A percentile compares a stretch with the other conserved stretches of the same genome.
Conservation (phyloP, 1,284 basidiomycete species). For the Quambalaria eucalypti region DNA sequence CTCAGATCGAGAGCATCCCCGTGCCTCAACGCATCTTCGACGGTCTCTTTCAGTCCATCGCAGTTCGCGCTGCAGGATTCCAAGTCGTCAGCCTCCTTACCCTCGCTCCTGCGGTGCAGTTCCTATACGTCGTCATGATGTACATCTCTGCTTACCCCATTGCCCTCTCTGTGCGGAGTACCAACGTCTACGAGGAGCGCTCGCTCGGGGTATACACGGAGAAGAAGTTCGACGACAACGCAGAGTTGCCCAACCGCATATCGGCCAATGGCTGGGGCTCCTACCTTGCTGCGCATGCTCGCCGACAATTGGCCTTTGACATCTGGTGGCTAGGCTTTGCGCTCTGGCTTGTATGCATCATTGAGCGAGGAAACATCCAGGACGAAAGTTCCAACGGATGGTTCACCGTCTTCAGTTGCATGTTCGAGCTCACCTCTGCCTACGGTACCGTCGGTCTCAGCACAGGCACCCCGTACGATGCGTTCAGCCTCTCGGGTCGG, state of each 20-base stretch:
- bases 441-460: constrained; percentile 51
- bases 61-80: constrained; percentile 83
- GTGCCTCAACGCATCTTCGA: constrained; percentile 51
- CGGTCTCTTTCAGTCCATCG: constrained; percentile 50
- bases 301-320: constrained; percentile 72
- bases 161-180: constrained; percentile 74
- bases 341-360: constrained; percentile 45
- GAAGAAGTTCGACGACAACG: constrained; percentile 6
- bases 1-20: constrained; percentile 63
- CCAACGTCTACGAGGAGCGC: constrained; percentile 90
- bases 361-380: constrained; percentile 38
- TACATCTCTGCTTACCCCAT: constrained; percentile 51
- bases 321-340: constrained; percentile 46
- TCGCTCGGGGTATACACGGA: constrained; percentile 33
- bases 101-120: constrained; percentile 76
- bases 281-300: constrained; percentile 69
- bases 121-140: constrained; percentile 65
- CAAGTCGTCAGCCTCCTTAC: constrained; percentile 62
- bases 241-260: constrained; percentile 1
- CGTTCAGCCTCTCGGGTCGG: constrained; percentile 70
- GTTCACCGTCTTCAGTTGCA: constrained; percentile 52
- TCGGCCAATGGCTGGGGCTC: constrained; percentile 60
- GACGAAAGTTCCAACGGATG: constrained; percentile 26
- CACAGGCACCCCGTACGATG: constrained; percentile 60
- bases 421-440: constrained; percentile 77